phyloP scores from a whole-genome alignment of 2,329 filamentous ascomycete species.

The Aspergillus brasiliensis region DNA sequence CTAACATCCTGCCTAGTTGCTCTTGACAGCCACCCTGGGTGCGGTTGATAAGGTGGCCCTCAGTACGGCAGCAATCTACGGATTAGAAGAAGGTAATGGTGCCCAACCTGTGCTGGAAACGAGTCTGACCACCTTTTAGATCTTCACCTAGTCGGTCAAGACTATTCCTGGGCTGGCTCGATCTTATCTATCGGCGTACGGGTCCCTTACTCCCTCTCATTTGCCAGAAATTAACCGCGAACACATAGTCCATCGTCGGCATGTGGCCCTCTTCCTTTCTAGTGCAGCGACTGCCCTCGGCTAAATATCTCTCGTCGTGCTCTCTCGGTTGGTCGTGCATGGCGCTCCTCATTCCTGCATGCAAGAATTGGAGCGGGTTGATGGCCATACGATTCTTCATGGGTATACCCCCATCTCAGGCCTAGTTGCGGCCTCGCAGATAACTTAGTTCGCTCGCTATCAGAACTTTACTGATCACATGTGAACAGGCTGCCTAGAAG shows the following conservation, averaged over 20 bases:
- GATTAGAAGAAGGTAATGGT: constrained; percentile 33
- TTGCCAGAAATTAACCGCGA: too few relatives aligned
- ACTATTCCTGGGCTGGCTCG: constrained; percentile 54
- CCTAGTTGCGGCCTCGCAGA: not conserved
- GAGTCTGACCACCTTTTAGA: constrained; percentile 31
- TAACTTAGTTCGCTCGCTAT: not conserved
- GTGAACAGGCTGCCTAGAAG: constrained; percentile 31
- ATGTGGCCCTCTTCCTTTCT: constrained; percentile 47
- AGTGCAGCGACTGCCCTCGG: constrained; percentile 52
- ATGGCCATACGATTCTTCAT: constrained; percentile 41
- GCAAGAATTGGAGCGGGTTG: constrained; percentile 52
- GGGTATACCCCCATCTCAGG: constrained; percentile 20
- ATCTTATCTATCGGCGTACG: constrained; percentile 29
- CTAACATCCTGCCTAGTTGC: constrained; percentile 18
- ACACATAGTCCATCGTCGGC: constrained; percentile 46
- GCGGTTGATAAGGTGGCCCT: constrained; percentile 35
- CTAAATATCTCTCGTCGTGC: constrained; percentile 56
- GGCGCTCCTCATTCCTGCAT: constrained; percentile 52
- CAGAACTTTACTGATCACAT: too few relatives aligned
- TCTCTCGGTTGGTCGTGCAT: constrained; percentile 56
- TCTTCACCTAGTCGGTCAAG: constrained; percentile 51
- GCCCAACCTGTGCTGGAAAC: not conserved
- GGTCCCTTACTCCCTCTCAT: too few relatives aligned
- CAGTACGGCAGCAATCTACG: constrained; percentile 55
- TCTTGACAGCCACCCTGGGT: constrained; percentile 31